Evolutionary conservation across 768 basidiomycete species (phyloP), one percentile per base, ranked within the genome.

Genomic region (Leccinum sublutescens): DNA sequence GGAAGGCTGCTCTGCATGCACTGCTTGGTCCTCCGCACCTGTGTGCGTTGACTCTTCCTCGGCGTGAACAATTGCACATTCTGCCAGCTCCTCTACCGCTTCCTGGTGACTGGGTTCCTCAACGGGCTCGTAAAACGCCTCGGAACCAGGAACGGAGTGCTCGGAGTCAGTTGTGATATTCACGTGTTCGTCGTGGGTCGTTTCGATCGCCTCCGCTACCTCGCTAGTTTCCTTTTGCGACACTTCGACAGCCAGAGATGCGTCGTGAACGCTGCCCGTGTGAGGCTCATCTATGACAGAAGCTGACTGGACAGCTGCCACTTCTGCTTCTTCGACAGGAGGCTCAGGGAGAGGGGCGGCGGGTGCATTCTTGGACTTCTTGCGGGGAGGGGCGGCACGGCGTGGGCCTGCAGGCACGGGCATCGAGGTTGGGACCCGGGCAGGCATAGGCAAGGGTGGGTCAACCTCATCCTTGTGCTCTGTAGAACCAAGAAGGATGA

Each of bases 351-450:
- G 62, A 19, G 62, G 57, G 21, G 56, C 11, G 2, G 79, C 73
- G 11, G 80, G 73, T n/a, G 78, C 75, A 1, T 83, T 80, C 70
- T 84, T 87, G 50, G 76, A 68, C 66, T 89, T 88, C 74, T 80
- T 85, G 45, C 91, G 79, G 9, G 92, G 91, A 51, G 89, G 90
- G 3, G 80, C 91, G 25, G 89, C 81, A 5, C 91, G 82, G 48
- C 88, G 84, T 47, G 91, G 91, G 17, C 78, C 86, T 14, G 83
- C 81, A 14, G 91, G 89, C 4, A 90, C 78, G 21, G 91, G 89
- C 86, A 93, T 92, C 0, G 84, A 78, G 5, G 76, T 61, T 17
- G 83, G 82, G 23, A 72, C 75, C 36, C 78, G 79, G 11, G 77
- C 57, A 4, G 75, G 65, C 34, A 73, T 71, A 19, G 70, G 67